These are phyloP conservation scores for Cercophora samala DNA, from an alignment of 495 filamentous ascomycete species.

Conservation along the genomic window DNA sequence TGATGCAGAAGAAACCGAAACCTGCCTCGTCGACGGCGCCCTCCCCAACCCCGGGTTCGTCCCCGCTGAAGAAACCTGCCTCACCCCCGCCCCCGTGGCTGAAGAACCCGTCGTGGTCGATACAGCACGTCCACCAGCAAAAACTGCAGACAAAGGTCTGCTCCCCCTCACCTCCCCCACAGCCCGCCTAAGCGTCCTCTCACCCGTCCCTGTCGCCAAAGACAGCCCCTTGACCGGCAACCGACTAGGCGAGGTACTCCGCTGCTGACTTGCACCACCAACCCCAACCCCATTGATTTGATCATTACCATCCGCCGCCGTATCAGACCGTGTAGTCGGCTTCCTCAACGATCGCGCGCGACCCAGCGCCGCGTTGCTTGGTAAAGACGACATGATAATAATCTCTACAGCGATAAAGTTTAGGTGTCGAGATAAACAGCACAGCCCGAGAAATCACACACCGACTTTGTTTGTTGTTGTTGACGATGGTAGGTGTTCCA, in stretches of 20 bases:
- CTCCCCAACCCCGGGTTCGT: not conserved
- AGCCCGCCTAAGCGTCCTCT: not conserved
- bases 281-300: conserved; percentile 16
- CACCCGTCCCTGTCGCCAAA: not conserved
- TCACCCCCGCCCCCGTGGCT: not conserved
- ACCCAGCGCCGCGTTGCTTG: conserved; percentile 35
- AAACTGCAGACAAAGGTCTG: conserved; percentile 14
- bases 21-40: not conserved
- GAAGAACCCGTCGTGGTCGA: not conserved
- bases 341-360: conserved; percentile 48
- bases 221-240: conserved; percentile 40
- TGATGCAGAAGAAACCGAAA: conserved; percentile 1
- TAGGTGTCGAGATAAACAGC: not conserved
- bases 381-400: conserved; percentile 21
- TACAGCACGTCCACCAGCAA: not conserved
- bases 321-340: conserved; percentile 25
- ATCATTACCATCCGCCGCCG: not conserved
- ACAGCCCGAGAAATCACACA: not conserved
- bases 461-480: not conserved
- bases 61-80: not conserved
- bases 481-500: not conserved
- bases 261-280: conserved; percentile 16
- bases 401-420: not conserved
- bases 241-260: conserved; percentile 43
- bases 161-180: not conserved